Evolutionary conservation across 2,329 filamentous ascomycete species (phyloP).

Genomic region (Ascochyta rabiei): DNA sequence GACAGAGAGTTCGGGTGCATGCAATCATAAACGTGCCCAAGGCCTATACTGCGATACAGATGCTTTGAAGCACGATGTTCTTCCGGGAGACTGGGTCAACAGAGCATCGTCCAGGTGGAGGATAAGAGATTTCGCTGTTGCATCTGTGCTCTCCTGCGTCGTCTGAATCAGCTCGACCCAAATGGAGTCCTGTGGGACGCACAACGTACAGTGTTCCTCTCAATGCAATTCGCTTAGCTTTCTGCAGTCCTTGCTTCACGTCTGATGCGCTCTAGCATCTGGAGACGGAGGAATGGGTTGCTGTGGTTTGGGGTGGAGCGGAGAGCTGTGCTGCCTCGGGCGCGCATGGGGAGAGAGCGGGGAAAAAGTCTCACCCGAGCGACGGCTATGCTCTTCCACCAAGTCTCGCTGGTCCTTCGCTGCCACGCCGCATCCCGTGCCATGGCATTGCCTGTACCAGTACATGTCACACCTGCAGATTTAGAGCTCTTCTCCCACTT

Average conservation of each 20-base stretch:
- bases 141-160: conserved; percentile 13
- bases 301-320: conserved; percentile 8
- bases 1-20: not conserved
- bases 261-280: conserved; percentile 1
- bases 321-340: conserved; percentile 6
- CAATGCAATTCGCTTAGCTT: not conserved
- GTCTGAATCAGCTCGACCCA: conserved; percentile 3
- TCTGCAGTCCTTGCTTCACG: not conserved
- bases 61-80: not conserved
- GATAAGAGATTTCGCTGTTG: conserved; percentile 23
- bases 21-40: conserved; percentile 2
- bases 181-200: not conserved
- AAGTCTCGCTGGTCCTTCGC: conserved; percentile 6
- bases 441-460: conserved; percentile 6
- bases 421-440: conserved; percentile 7
- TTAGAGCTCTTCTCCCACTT: not conserved
- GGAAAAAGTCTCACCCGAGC: conserved; percentile 19
- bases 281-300: conserved; percentile 3
- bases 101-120: conserved; percentile 7
- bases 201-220: conserved; percentile 1
- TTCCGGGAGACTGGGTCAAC: conserved; percentile 10
- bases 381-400: conserved; percentile 2
- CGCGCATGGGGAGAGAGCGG: conserved; percentile 9
- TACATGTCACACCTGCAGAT: not conserved
- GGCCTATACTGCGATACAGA: conserved; percentile 2